phyloP scores from a whole-genome alignment of 306 rosid species.

The Cucumis sativus region DNA sequence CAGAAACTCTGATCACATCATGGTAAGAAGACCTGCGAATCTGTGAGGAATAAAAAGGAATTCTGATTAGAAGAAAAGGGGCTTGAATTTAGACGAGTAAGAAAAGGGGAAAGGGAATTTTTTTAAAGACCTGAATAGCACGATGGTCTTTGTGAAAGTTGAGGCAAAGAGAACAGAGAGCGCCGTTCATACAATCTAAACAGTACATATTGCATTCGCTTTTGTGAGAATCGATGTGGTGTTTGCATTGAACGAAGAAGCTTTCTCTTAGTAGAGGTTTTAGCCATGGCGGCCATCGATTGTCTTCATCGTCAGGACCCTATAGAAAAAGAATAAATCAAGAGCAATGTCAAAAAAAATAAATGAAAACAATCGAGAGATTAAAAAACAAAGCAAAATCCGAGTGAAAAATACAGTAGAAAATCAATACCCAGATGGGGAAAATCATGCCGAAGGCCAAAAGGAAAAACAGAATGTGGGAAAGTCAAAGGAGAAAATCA shows the following conservation, averaged over 20 bases:
- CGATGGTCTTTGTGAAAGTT: slow-evolving; percentile 70
- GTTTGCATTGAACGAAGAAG: slow-evolving; percentile 90
- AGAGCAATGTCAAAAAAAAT: neutral
- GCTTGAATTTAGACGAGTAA: neutral
- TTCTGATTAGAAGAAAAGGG: neutral
- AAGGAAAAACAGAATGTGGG: neutral
- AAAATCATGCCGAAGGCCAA: neutral
- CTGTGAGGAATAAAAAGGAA: slow-evolving; percentile 24
- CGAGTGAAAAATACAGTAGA: neutral
- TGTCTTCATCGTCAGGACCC: slow-evolving; percentile 89
- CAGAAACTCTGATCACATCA: slow-evolving; percentile 83
- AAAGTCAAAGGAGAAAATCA: neutral
- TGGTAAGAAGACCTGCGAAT: slow-evolving; percentile 94
- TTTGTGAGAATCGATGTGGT: slow-evolving; percentile 83
- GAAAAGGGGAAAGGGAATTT: neutral
- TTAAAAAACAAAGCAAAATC: neutral
- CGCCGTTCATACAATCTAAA: slow-evolving; percentile 82
- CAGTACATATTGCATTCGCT: slow-evolving; percentile 98
- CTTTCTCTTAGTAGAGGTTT: slow-evolving; percentile 65
- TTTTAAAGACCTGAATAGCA: slow-evolving; percentile 55
- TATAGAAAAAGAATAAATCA: slow-evolving; percentile 12
- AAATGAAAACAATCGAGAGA: neutral
- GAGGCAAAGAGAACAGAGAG: slow-evolving; percentile 90
- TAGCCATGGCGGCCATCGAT: slow-evolving; percentile 99
- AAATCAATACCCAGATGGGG: neutral